Evolutionary conservation across 2,329 filamentous ascomycete genomes (phyloP).

Genomic region (Penicillium sp.): DNA sequence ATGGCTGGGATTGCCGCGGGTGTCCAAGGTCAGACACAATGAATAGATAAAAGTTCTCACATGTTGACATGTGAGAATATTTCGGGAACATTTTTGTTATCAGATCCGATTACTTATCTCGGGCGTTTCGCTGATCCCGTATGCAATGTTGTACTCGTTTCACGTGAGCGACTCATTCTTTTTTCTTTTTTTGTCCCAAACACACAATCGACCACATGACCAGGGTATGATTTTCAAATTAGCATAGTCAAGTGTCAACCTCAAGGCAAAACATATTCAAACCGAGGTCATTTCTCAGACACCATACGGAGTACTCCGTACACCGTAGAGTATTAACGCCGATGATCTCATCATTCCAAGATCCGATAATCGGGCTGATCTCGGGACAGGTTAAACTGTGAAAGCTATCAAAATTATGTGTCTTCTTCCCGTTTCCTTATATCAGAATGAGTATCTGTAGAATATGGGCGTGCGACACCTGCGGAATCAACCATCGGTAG

Average conservation of each 20-base stretch:
- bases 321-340: not conserved
- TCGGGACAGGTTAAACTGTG: slow-evolving; percentile 11
- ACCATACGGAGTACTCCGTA: not conserved
- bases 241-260: not conserved
- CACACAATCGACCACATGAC: not conserved
- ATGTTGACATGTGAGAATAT: slow-evolving; percentile 17
- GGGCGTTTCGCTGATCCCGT: not conserved
- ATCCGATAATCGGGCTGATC: slow-evolving; percentile 7
- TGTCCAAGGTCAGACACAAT: slow-evolving; percentile 13
- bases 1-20: slow-evolving; percentile 39
- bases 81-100: slow-evolving; percentile 14
- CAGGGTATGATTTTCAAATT: not conserved
- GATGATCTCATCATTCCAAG: slow-evolving; percentile 1
- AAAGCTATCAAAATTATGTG: not conserved
- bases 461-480: not conserved
- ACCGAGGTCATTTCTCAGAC: not conserved
- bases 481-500: not conserved
- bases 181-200: not conserved
- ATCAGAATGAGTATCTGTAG: not conserved
- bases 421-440: slow-evolving; percentile 1
- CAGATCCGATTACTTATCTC: slow-evolving; percentile 16
- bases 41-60: slow-evolving; percentile 7
- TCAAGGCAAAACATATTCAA: not conserved
- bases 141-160: not conserved
- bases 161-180: not conserved